These are phyloP conservation scores for Saccharomycopsis javanensis DNA, from an alignment of 805 yeast genomes.

Conservation along the genomic window DNA sequence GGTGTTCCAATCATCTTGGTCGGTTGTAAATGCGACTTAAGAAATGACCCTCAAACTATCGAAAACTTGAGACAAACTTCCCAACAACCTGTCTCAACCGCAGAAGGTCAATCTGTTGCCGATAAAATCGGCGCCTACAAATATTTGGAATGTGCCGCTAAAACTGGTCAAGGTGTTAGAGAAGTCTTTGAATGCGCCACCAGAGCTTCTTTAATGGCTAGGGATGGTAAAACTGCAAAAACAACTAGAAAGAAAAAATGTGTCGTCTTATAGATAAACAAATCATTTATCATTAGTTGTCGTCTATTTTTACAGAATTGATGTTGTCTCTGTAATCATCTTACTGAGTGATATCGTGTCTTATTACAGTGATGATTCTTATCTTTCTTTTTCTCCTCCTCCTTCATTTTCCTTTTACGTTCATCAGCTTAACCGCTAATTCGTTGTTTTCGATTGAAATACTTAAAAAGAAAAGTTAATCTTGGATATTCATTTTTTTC, in stretches of 20 bases:
- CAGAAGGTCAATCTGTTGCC: constrained; percentile 82
- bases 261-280: constrained; percentile 50
- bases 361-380: too few relatives aligned
- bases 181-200: constrained; percentile 92
- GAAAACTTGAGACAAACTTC: constrained; percentile 66
- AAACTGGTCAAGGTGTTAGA: constrained; percentile 82
- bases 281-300: too few relatives aligned
- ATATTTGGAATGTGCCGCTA: constrained; percentile 89
- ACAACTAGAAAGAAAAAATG: constrained; percentile 50
- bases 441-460: too few relatives aligned
- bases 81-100: constrained; percentile 69
- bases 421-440: too few relatives aligned
- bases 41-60: constrained; percentile 70
- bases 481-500: too few relatives aligned
- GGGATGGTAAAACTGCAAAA: constrained; percentile 24
- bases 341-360: too few relatives aligned
- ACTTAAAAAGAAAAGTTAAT: too few relatives aligned
- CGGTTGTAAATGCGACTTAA: constrained; percentile 85
- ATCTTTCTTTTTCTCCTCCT: too few relatives aligned
- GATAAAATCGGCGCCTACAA: constrained; percentile 80
- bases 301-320: too few relatives aligned
- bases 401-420: too few relatives aligned
- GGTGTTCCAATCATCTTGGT: constrained; percentile 88
- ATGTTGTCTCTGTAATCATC: too few relatives aligned
- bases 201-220: constrained; percentile 72